phyloP scores from a whole-genome alignment of 2,329 filamentous ascomycete genomes.

The Hymenoscyphus fraxineus region DNA sequence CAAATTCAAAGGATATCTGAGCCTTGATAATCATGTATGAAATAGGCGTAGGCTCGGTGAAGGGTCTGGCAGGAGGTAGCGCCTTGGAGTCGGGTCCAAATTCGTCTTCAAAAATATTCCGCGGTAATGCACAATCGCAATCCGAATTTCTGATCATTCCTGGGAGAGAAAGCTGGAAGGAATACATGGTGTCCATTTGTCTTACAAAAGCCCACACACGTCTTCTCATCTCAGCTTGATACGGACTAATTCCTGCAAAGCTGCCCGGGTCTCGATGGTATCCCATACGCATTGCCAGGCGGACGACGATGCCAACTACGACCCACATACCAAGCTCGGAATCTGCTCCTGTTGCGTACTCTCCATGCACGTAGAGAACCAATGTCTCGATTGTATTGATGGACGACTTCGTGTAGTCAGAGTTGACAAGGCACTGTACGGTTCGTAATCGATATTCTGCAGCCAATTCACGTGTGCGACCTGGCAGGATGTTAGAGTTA shows the following conservation, averaged over 20 bases:
- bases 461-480: slow-evolving; percentile 52
- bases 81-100: slow-evolving; percentile 65
- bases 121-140: slow-evolving; percentile 70
- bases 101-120: slow-evolving; percentile 79
- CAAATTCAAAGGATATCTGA: slow-evolving; percentile 61
- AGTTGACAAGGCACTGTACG: slow-evolving; percentile 72
- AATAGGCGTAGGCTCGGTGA: slow-evolving; percentile 69
- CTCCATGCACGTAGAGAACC: slow-evolving; percentile 70
- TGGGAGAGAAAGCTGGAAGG: slow-evolving; percentile 61
- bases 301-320: slow-evolving; percentile 50
- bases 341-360: slow-evolving; percentile 70
- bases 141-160: slow-evolving; percentile 70
- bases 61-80: slow-evolving; percentile 64
- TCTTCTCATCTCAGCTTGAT: slow-evolving; percentile 73
- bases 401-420: slow-evolving; percentile 72
- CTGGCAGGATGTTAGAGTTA: slow-evolving; percentile 19
- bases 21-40: slow-evolving; percentile 74
- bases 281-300: slow-evolving; percentile 48
- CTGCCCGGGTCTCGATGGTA: slow-evolving; percentile 75
- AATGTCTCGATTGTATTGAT: slow-evolving; percentile 76
- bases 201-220: slow-evolving; percentile 67
- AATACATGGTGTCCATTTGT: slow-evolving; percentile 72
- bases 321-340: slow-evolving; percentile 55
- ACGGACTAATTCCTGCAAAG: slow-evolving; percentile 68
- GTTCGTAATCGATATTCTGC: slow-evolving; percentile 66